Percentiles rank a stretch among this genome's conserved stretches.
phyloP scores from a whole-genome alignment of 225 moss, liverwort and hornwort species.

The Asterella californica region DNA sequence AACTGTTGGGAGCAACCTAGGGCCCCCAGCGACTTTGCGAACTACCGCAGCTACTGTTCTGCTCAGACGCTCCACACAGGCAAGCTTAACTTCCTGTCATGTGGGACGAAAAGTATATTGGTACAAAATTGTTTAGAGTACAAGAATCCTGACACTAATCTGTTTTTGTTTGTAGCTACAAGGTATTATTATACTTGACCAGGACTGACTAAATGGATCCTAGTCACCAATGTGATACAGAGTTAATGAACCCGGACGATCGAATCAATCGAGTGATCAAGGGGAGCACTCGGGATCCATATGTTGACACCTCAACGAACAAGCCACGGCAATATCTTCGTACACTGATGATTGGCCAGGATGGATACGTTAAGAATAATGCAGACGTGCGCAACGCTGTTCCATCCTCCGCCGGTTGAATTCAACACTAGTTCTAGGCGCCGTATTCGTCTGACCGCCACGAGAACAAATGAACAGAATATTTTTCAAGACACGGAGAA shows the following conservation, averaged over 20 bases:
- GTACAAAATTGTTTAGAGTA: conserved; percentile 39
- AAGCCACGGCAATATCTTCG: background rate
- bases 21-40: background rate
- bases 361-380: background rate
- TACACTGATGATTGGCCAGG: background rate
- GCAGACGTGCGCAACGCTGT: conserved; percentile 16
- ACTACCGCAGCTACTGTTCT: background rate
- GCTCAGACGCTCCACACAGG: conserved; percentile 4
- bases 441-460: background rate
- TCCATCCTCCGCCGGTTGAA: conserved; percentile 14
- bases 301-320: conserved; percentile 11
- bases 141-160: conserved; percentile 22
- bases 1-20: background rate
- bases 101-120: conserved; percentile 4
- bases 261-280: conserved; percentile 3
- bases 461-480: background rate
- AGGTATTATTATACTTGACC: background rate
- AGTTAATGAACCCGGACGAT: background rate
- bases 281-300: conserved; percentile 6
- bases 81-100: background rate
- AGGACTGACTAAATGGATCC: conserved; percentile 16
- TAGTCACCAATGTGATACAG: conserved; percentile 10
- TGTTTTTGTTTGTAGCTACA: conserved; percentile 13
- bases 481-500: background rate
- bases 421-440: background rate